Conservation (phyloP, 1,284 basidiomycete species). For the Malassezia yamatoensis region DNA sequence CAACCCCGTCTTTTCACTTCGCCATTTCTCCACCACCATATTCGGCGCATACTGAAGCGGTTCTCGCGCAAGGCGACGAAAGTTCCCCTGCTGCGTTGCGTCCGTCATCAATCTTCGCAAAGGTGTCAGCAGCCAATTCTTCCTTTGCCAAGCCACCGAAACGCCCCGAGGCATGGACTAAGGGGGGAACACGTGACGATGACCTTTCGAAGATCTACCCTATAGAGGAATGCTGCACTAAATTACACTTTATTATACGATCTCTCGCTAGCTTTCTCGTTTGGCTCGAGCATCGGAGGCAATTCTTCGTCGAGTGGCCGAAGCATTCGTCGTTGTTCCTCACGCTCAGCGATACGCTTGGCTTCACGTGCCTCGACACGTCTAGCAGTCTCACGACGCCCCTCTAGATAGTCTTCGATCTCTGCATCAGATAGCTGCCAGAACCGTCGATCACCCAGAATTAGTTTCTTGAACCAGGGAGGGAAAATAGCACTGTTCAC, state of each 20-base stretch:
- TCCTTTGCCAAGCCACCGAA: not conserved
- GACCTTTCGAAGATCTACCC: not conserved
- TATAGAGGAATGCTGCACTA: not conserved
- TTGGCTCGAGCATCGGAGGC: not conserved
- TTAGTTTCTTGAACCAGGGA: conserved; percentile 40
- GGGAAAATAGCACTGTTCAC: conserved; percentile 24
- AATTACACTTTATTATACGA: not conserved
- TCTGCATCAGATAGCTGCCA: conserved; percentile 42
- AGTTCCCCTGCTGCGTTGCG: conserved; percentile 55
- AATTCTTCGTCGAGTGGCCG: not conserved
- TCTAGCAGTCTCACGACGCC: conserved; percentile 30
- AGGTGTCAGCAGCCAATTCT: not conserved
- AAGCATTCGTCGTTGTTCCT: conserved; percentile 4
- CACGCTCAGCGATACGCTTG: conserved; percentile 26
- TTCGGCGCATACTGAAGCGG: conserved; percentile 63
- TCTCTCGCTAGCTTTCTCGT: not conserved
- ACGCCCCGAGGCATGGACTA: conserved; percentile 4
- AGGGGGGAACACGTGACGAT: not conserved
- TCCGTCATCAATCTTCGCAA: not conserved
- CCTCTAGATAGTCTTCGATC: conserved; percentile 39
- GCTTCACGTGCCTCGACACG: conserved; percentile 24
- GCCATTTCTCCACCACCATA: conserved; percentile 71
- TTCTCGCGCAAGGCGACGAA: conserved; percentile 64
- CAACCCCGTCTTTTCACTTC: conserved; percentile 65
- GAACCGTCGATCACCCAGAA: conserved; percentile 34